Base-by-base conservation (phyloP, 2,329 filamentous ascomycete genomes). In the Raffaelea arxii region DNA sequence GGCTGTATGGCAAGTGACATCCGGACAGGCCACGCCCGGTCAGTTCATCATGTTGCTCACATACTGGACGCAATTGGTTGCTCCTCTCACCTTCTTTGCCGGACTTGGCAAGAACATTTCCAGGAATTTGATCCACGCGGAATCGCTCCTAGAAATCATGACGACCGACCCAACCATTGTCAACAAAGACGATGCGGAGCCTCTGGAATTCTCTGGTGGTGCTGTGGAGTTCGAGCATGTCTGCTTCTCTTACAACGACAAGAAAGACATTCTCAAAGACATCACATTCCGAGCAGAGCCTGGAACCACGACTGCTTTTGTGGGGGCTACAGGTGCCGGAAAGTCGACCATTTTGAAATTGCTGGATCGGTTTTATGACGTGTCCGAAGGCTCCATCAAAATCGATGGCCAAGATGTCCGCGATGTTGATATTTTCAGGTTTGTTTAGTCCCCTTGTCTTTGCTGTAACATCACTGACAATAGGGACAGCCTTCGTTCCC, bases 51-150 rank as follows among this genome's bases (percentile, higher is more conserved):
- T 81, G 63, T 68, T 88, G 16, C 65, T 87, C 49, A 82, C 81
- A 45, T 88, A 87, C 60, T 86, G 86, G 82, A 74, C 75, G 18
- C 83, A 87, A 56, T 69, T 88, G 32, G 82, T 83, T 39, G 74
- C 76, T 2, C 84, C 84, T 2, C 70, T 88, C 45, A 80, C 80
- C 53, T 86, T 84, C 61, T 86, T 88, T 57, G 72, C 75, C 6
- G 65, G 66, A 18, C 62, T 80, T 24, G 75, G 77, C 6, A 76
- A 74, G 55, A 72, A 62, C 42, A 69, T 80, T 51, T 75, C 74
- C 47, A 68, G 71, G 50, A 70, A 77, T 47, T 66, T 80, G 30
- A 74, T 80, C 39, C 69, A 78, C 47, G 75, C 76, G 6, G 74
- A 80, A 56, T 68, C 73, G 22, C 65, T 80, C 22, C 60, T 80